Percentiles rank a stretch among this genome's conserved stretches.
Evolutionary conservation across 345 rosid genomes (phyloP).

Genomic region (Excoecaria agallocha): DNA sequence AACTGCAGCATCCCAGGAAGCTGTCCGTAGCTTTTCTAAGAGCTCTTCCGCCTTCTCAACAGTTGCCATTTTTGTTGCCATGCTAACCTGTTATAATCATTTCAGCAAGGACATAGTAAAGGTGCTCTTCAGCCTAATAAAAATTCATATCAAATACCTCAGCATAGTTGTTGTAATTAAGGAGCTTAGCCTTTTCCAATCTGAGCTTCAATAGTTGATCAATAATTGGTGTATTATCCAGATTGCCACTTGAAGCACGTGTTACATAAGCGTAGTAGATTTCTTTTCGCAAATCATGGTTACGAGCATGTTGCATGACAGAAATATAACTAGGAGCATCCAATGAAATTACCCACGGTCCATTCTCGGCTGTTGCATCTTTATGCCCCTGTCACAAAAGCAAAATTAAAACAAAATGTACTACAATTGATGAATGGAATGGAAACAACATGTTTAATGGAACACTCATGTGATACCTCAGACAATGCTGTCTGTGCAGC

Average conservation of each 20-base stretch:
- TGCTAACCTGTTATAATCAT: slow-evolving; percentile 61
- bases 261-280: slow-evolving; percentile 60
- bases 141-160: slow-evolving; percentile 49
- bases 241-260: slow-evolving; percentile 79
- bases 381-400: slow-evolving; percentile 55
- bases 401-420: background rate
- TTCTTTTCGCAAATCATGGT: slow-evolving; percentile 83
- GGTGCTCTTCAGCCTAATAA: slow-evolving; percentile 10
- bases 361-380: slow-evolving; percentile 76
- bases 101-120: slow-evolving; percentile 22
- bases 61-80: slow-evolving; percentile 95
- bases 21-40: slow-evolving; percentile 74
- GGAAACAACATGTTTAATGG: background rate
- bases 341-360: slow-evolving; percentile 86
- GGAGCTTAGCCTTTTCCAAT: slow-evolving; percentile 76
- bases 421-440: slow-evolving; percentile 2
- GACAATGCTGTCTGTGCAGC: slow-evolving; percentile 89
- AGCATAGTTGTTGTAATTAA: slow-evolving; percentile 74
- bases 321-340: slow-evolving; percentile 77
- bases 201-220: slow-evolving; percentile 75
- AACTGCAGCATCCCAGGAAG: slow-evolving; percentile 87
- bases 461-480: slow-evolving; percentile 46
- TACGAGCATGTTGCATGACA: slow-evolving; percentile 83
- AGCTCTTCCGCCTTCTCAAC: slow-evolving; percentile 79
- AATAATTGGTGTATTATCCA: slow-evolving; percentile 68